Evolutionary conservation across 345 rosid species (phyloP), one percentile per base, ranked within the genome.

Genomic region (Balakata baccata): DNA sequence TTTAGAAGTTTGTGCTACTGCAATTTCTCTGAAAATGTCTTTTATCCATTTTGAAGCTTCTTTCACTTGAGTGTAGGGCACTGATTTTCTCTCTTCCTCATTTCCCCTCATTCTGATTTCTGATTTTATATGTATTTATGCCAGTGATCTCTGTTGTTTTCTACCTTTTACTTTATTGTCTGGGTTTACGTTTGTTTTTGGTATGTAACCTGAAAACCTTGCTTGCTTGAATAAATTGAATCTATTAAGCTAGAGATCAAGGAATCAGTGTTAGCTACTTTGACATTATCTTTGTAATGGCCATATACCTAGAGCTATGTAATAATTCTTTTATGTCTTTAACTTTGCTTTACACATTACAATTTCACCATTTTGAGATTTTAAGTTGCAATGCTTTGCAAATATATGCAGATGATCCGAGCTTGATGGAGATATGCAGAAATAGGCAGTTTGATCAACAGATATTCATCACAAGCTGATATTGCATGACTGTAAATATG

Each of bases 401-500:
- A 63, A 60, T 68, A 57, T 54, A 45, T 74, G 84, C 87, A 86
- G 88, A 75, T 75, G 82, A 59, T 81, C 39, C 81, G 80, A 47
- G 79, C 81, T 16, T 84, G 87, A 88, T 63, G 68, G 75, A 66
- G 49, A 64, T 70, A 53, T 29, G 46, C 73, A 23, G 51, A 52
- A 29, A 2, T 29, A 29, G 34, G 34, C 34, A 29, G 34, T 29
- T 29, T 29, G 34, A 75, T 60, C 57, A 61, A 25, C 43, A 16
- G 45, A 25, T 34, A 41, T 25, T 7, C 41, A 11, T 53, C 66
- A 23, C 43, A 41, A 61, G 37, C 63, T 69, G 76, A 54, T 37
- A n/a, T 49, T 64, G 64, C 62, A 54, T 64, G 17, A 25, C 43
- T 83, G 85, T 86, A 86, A 50, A 82, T 80, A 81, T 43, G 22